Percentiles rank a stretch among this genome's conserved stretches.
phyloP scores from a whole-genome alignment of 192 early-diverging fungal genomes.

The Umbelopsis sp. region DNA sequence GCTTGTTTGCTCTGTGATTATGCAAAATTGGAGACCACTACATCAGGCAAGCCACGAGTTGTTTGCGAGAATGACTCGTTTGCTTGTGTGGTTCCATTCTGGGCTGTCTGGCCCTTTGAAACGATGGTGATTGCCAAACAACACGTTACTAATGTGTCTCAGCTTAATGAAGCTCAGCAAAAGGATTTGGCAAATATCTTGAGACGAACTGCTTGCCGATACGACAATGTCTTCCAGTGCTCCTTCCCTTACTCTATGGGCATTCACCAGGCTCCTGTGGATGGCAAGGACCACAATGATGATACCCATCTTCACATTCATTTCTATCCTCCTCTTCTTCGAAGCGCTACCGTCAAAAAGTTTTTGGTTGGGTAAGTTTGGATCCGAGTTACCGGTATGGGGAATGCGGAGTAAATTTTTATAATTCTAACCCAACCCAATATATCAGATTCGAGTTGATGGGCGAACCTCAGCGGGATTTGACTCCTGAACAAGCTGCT shows the following conservation, averaged over 20 bases:
- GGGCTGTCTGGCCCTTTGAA: slow-evolving; percentile 98
- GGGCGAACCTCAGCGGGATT: slow-evolving; percentile 90
- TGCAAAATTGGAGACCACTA: slow-evolving; percentile 55
- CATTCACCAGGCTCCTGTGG: slow-evolving; percentile 84
- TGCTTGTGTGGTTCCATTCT: slow-evolving; percentile 88
- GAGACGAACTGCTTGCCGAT: slow-evolving; percentile 75
- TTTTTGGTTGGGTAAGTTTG: slow-evolving; percentile 87
- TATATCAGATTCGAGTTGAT: slow-evolving; percentile 84
- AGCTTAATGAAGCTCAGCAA: slow-evolving; percentile 54
- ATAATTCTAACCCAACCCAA: not conserved
- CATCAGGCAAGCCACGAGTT: slow-evolving; percentile 57
- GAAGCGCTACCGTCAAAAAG: slow-evolving; percentile 90
- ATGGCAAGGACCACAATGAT: slow-evolving; percentile 48
- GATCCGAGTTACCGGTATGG: not conserved
- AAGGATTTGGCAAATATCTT: slow-evolving; percentile 77
- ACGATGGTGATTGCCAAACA: slow-evolving; percentile 78
- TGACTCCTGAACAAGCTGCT: slow-evolving; percentile 94
- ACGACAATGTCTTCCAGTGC: slow-evolving; percentile 91
- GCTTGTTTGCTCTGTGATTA: slow-evolving; percentile 89
- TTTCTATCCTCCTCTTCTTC: slow-evolving; percentile 93
- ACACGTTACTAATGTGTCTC: slow-evolving; percentile 61
- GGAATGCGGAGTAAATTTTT: not conserved
- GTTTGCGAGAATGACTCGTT: slow-evolving; percentile 84
- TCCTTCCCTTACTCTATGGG: slow-evolving; percentile 98
- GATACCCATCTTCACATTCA: slow-evolving; percentile 88